Percentiles rank a stretch among this genome's conserved stretches.
phyloP scores from a whole-genome alignment of 768 basidiomycete species.

The Kwoniella pini region DNA sequence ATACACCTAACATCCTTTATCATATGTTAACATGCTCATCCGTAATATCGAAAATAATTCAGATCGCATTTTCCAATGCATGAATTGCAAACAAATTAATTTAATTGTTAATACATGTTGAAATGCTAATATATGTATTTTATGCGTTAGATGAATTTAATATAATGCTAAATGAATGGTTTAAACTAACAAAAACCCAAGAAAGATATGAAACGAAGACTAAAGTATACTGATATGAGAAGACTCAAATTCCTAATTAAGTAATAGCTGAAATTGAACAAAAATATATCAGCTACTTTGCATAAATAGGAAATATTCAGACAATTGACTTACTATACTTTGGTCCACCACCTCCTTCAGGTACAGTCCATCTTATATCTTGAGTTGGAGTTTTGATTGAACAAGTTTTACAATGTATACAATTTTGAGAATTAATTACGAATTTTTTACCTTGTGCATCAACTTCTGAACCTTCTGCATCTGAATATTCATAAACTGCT shows the following conservation, averaged over 20 bases:
- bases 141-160: too few relatives aligned
- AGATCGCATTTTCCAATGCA: too few relatives aligned
- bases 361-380: slow-evolving; percentile 92
- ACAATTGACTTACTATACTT: slow-evolving; percentile 73
- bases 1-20: too few relatives aligned
- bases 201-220: background rate
- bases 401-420: slow-evolving; percentile 83
- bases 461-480: slow-evolving; percentile 61
- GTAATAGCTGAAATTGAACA: slow-evolving; percentile 24
- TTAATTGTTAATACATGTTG: slow-evolving; percentile 3
- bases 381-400: slow-evolving; percentile 93
- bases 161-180: too few relatives aligned
- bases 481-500: slow-evolving; percentile 93
- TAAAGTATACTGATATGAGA: background rate
- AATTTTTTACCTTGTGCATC: slow-evolving; percentile 81
- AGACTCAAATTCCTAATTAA: slow-evolving; percentile 10
- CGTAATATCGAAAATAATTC: too few relatives aligned
- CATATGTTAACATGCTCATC: too few relatives aligned
- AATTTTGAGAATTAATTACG: slow-evolving; percentile 86
- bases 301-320: background rate
- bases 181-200: too few relatives aligned
- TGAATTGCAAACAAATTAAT: too few relatives aligned
- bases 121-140: background rate
- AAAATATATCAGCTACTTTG: too few relatives aligned
- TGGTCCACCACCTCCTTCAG: slow-evolving; percentile 94